phyloP scores from a whole-genome alignment of 148 eudicot genomes.

The Dianthus caryophyllus region DNA sequence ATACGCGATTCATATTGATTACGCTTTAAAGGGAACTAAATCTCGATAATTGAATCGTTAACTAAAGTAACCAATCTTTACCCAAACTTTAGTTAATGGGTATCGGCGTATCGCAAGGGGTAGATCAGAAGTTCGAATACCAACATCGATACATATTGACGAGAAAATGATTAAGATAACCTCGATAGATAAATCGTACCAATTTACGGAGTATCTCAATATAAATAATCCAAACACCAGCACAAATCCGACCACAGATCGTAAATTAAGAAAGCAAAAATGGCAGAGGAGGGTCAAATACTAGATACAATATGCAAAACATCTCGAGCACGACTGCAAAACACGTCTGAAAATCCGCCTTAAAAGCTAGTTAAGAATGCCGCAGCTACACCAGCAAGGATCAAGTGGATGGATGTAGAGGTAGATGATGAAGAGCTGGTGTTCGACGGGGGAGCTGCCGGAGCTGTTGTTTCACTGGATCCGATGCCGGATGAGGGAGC shows the following conservation, averaged over 20 bases:
- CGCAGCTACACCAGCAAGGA: slow-evolving; percentile 16
- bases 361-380: slow-evolving; percentile 16
- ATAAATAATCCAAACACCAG: not conserved
- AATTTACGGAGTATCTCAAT: too few species aligned
- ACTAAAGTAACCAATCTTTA: too few species aligned
- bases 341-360: not conserved
- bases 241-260: not conserved
- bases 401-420: slow-evolving; percentile 2
- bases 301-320: not conserved
- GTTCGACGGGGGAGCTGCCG: slow-evolving; percentile 17
- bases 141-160: too few species aligned
- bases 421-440: slow-evolving; percentile 1
- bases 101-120: too few species aligned
- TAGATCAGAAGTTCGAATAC: too few species aligned
- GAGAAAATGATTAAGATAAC: not conserved
- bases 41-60: too few species aligned
- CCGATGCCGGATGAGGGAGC: slow-evolving; percentile 11
- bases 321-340: not conserved
- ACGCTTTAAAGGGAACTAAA: too few species aligned
- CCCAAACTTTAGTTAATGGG: too few species aligned
- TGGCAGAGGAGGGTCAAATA: not conserved
- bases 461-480: slow-evolving; percentile 8
- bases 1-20: too few species aligned
- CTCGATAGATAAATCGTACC: not conserved
- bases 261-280: not conserved